phyloP scores from a whole-genome alignment of 2,329 filamentous ascomycete species.

The Colletotrichum trifolii region DNA sequence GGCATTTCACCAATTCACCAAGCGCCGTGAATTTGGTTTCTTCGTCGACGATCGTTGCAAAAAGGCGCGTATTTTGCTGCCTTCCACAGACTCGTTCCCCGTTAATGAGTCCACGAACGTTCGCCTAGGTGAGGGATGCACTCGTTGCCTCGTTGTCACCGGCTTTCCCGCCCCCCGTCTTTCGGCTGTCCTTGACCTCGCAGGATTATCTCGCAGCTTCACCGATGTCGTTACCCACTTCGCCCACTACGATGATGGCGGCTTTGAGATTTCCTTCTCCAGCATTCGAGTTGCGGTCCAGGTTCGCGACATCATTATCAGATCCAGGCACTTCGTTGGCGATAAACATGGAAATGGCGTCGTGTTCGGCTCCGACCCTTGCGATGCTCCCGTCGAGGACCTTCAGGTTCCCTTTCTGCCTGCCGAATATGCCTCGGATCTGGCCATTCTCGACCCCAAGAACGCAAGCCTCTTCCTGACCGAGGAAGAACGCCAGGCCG shows the following conservation, averaged over 20 bases:
- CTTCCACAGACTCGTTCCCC: constrained; percentile 27
- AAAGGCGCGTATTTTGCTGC: constrained; percentile 2
- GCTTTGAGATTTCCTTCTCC: constrained; percentile 28
- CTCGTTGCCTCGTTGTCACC: constrained; percentile 24
- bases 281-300: constrained; percentile 13
- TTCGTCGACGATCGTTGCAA: neutral
- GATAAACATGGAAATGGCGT: neutral
- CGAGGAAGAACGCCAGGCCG: constrained; percentile 3
- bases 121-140: constrained; percentile 10
- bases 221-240: constrained; percentile 23
- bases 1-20: constrained; percentile 2
- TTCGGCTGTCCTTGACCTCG: constrained; percentile 3
- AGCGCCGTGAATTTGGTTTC: constrained; percentile 29
- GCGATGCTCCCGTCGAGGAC: constrained; percentile 10
- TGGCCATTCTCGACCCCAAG: constrained; percentile 1
- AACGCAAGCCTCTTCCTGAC: constrained; percentile 17
- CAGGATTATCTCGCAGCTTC: constrained; percentile 13
- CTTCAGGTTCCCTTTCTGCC: constrained; percentile 17
- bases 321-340: constrained; percentile 1
- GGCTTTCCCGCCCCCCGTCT: constrained; percentile 26
- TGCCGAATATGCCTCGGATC: neutral
- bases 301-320: constrained; percentile 18
- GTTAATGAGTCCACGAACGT: neutral
- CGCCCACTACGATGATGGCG: constrained; percentile 12
- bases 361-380: constrained; percentile 15